Evolutionary conservation across 2,329 filamentous ascomycete genomes (phyloP), one percentile per base, ranked within the genome.

Genomic region (Talaromyces sp.): DNA sequence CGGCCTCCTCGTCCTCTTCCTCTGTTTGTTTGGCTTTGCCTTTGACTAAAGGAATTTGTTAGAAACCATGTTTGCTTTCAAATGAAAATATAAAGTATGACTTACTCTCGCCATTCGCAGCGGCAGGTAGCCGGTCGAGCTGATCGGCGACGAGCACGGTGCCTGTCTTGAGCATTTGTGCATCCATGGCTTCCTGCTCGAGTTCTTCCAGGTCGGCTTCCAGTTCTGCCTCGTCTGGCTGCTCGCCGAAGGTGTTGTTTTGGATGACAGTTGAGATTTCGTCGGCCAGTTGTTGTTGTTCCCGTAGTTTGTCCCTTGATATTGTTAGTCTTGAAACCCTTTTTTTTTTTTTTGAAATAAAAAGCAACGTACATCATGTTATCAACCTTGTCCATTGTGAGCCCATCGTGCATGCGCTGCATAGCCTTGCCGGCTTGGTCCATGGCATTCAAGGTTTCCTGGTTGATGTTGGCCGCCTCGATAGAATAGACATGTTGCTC

Each of bases 401-500:
- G 85, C 65, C 90, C 90, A 68, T 87, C 88, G 74, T 97, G 92
- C 68, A 99, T 99, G 65, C 88, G 81, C 80, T 92, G 89, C 92
- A 99, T 97, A 38, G 93, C 94, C 63, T 87, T 80, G 65, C 90
- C 87, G 11, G 94, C 93, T 72, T 88, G 88, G 84, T 96, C 88
- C 92, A 99, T 97, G 8, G 92, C 93, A 67, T 88, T 85, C 65
- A 97, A 82, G 12, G 94, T 99, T 81, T 97, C 92, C 78, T 93
- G 88, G 82, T 99, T 99, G 81, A 99, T 97, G 75, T 97, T 99
- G 63, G 94, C 94, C 54, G 92, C 91, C 78, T 99, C 94, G 80
- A 99, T 97, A 62, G 90, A 88, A 75, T 94, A 94, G 72, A 97
- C 95, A 75, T 99, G 92, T 72, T 92, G 89, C 76, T 99, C 94